A percentile compares a stretch with the other conserved stretches of the same genome.
Evolutionary conservation across 2,329 filamentous ascomycete genomes (phyloP).

Genomic region (Beauveria sp.): DNA sequence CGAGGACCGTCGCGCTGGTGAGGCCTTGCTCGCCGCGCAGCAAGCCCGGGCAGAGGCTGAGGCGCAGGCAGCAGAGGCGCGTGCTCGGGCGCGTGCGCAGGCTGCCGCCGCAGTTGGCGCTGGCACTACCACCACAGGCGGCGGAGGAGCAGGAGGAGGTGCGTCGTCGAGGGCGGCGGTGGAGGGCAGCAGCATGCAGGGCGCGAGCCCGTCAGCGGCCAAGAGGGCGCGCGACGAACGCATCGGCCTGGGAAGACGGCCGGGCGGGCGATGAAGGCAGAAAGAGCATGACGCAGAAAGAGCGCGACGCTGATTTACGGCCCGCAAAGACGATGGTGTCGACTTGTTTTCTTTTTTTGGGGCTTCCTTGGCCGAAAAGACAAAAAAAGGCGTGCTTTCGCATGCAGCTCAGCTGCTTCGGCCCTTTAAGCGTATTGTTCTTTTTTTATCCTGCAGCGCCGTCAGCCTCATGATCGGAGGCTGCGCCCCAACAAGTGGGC

Average conservation of each 20-base stretch:
- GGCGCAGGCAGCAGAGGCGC: conserved; percentile 8
- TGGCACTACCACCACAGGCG: conserved; percentile 9
- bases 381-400: background rate
- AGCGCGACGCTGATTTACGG: too few species aligned
- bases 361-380: too few species aligned
- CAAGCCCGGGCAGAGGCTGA: conserved; percentile 21
- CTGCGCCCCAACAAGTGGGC: background rate
- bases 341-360: background rate
- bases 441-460: background rate
- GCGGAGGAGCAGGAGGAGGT: conserved; percentile 13
- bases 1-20: conserved; percentile 51
- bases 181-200: conserved; percentile 13
- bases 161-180: conserved; percentile 13
- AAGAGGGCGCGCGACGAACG: conserved; percentile 30
- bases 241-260: conserved; percentile 25
- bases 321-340: too few species aligned
- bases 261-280: conserved; percentile 12
- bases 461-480: background rate
- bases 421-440: background rate
- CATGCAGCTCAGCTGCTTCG: background rate
- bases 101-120: background rate
- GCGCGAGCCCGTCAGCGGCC: conserved; percentile 16
- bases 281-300: background rate
- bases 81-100: conserved; percentile 4
- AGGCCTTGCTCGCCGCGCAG: conserved; percentile 29